Base-by-base conservation (phyloP, 1,139 yeast species). In the Geotrichum europaeum region DNA sequence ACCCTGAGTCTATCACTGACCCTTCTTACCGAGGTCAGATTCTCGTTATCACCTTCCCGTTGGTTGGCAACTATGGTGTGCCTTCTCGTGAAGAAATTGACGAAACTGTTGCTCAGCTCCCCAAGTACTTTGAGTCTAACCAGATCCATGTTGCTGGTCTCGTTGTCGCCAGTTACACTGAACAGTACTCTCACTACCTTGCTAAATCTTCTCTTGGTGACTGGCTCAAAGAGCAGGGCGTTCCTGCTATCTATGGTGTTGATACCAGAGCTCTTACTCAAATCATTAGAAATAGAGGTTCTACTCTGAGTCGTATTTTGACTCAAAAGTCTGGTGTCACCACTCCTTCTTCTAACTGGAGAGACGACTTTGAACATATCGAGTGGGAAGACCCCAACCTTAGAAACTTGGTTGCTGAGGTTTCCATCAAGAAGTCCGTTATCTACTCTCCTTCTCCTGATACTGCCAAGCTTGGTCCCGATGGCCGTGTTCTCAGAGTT, bases 11-110 rank as follows among this genome's bases (percentile, higher is more conserved):
- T 64, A 84, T 95, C 74, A 92, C 99, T 58, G 99, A 95, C 78
- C 99, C 99, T 65, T 94, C 99, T 57, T 95, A 95, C 76, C 95
- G 89, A 73, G 99, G 99, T 66, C 99, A 95, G 79, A 92, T 95
- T 71, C 83, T 95, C 75, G 98, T 94, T 65, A 88, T 95, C 76
- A 95, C 99, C 62, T 92, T 85, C 75, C 99, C 99, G 32, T 81
- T 95, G 70, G 96, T 94, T 60, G 99, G 99, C 75, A 95, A 95
- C 80, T 95, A 95, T 75, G 99, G 99, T 84, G 99, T 94, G 61
- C 99, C 99, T 65, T 96, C 91, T 75, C 86, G 96, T 68, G 78
- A 83, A 60, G 79, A 84, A 70, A 78, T 78, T 76, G 97, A 92
- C 72, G 95, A 87, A 61, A 78, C 85, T 65, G 84, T 87, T 62